Evolutionary conservation across 352 stramenopile genomes (phyloP).

Genomic region (Globisporangium emineosum): DNA sequence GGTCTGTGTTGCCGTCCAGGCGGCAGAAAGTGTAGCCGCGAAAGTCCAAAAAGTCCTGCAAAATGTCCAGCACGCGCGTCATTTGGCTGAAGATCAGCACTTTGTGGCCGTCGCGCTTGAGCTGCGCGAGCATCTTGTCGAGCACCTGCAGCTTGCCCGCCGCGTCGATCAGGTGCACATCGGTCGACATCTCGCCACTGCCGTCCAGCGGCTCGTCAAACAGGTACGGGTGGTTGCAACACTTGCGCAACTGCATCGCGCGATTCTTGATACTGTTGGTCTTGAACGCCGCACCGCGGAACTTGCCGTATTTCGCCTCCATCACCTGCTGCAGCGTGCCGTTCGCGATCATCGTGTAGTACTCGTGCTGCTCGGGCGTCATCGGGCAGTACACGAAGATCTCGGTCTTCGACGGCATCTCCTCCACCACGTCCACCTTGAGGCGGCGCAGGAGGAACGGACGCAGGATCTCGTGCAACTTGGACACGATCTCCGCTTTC

Average conservation of each 20-base stretch:
- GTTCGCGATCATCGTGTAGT: conserved; percentile 93
- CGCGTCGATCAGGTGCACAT: conserved; percentile 89
- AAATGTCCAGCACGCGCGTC: conserved; percentile 97
- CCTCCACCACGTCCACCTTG: conserved; percentile 92
- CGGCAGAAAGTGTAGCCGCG: conserved; percentile 93
- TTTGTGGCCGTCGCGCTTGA: conserved; percentile 95
- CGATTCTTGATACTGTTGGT: conserved; percentile 67
- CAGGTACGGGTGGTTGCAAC: conserved; percentile 87
- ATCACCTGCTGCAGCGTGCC: conserved; percentile 87
- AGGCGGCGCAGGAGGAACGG: conserved; percentile 96
- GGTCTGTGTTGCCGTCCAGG: conserved; percentile 95
- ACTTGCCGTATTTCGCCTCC: conserved; percentile 71
- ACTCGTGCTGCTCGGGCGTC: conserved; percentile 92
- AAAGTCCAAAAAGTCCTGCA: conserved; percentile 94
- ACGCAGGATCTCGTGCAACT: conserved; percentile 96
- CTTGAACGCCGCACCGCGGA: conserved; percentile 44
- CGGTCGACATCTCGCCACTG: conserved; percentile 51
- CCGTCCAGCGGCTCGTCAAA: conserved; percentile 78
- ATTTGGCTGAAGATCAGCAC: conserved; percentile 99
- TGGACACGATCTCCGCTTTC: conserved; percentile 92
- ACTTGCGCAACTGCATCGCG: conserved; percentile 82
- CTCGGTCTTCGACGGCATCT: conserved; percentile 97
- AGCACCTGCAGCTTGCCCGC: conserved; percentile 98
- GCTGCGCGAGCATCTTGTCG: conserved; percentile 95
- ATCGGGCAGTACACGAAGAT: conserved; percentile 97